phyloP scores from a whole-genome alignment of 192 early-diverging fungal genomes.

The Dissophora globulifera region DNA sequence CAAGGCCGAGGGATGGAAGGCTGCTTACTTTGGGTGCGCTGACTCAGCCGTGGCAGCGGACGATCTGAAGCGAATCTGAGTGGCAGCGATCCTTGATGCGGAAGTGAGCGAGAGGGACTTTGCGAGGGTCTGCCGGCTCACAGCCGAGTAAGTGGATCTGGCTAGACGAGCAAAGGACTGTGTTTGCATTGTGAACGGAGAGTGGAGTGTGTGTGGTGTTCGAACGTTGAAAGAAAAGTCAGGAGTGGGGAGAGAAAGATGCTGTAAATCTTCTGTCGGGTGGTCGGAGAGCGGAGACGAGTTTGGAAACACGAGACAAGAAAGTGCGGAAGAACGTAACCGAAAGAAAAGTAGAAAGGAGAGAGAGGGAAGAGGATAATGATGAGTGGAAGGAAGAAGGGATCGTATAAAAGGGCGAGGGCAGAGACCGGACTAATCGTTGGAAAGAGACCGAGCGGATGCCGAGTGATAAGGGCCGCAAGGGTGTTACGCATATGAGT shows the following conservation, averaged over 20 bases:
- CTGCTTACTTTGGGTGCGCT: slow-evolving; percentile 16
- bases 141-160: slow-evolving; percentile 35
- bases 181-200: slow-evolving; percentile 24
- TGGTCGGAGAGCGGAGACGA: slow-evolving; percentile 1
- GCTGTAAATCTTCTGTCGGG: too few species aligned
- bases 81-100: slow-evolving; percentile 29
- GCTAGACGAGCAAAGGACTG: slow-evolving; percentile 40
- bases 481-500: too few species aligned
- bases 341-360: not conserved
- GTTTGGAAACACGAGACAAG: not conserved
- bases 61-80: slow-evolving; percentile 42
- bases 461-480: not conserved
- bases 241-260: not conserved
- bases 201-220: not conserved
- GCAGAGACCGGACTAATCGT: too few species aligned
- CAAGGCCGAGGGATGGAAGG: not conserved
- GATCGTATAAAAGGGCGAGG: not conserved
- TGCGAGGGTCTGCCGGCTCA: slow-evolving; percentile 10
- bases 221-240: not conserved
- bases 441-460: not conserved
- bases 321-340: not conserved
- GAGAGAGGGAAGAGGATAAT: slow-evolving; percentile 6
- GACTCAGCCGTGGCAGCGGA: slow-evolving; percentile 41
- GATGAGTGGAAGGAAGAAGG: not conserved
- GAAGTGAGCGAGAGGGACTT: slow-evolving; percentile 17